A percentile compares a stretch with the other conserved stretches of the same genome.
Conservation (phyloP, 495 filamentous ascomycete genomes). For the Aspergillus cristatus region DNA sequence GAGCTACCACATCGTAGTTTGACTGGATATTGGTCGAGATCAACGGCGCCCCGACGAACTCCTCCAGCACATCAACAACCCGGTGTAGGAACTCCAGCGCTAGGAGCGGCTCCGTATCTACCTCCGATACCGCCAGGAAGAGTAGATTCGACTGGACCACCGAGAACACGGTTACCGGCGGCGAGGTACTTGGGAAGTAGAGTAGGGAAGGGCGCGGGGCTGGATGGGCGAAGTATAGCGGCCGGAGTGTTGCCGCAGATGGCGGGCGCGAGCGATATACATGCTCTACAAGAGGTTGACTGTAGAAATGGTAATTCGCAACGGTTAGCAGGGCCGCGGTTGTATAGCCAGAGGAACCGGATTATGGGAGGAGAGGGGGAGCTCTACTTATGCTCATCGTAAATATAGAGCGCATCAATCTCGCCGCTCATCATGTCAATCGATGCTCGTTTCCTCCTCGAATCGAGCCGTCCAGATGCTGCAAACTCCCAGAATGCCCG, state of each 20-base stretch:
- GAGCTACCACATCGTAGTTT: constrained; percentile 90
- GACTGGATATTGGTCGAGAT: constrained; percentile 75
- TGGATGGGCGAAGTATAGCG: constrained; percentile 80
- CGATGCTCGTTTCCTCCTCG: neutral
- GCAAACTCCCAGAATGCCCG: too few relatives aligned
- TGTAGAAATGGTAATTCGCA: constrained; percentile 13
- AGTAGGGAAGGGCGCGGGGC: constrained; percentile 76
- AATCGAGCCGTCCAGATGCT: too few relatives aligned
- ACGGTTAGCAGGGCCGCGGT: too few relatives aligned
- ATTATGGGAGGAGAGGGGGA: constrained; percentile 1
- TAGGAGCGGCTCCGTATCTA: constrained; percentile 88
- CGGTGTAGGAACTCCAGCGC: constrained; percentile 92
- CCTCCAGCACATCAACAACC: constrained; percentile 86
- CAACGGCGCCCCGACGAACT: constrained; percentile 86
- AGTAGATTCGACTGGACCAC: constrained; percentile 78
- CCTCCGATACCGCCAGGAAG: constrained; percentile 72
- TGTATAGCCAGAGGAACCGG: too few relatives aligned
- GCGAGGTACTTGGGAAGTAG: constrained; percentile 69
- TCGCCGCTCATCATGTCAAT: constrained; percentile 60
- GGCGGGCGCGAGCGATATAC: constrained; percentile 67
- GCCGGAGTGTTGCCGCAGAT: constrained; percentile 63
- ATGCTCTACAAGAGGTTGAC: constrained; percentile 57
- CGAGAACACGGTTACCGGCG: constrained; percentile 85
- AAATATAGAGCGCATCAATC: constrained; percentile 94
- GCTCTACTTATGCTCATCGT: constrained; percentile 77